A percentile compares a stretch with the other conserved stretches of the same genome.
Evolutionary conservation across 148 eudicot species (phyloP).

Genomic region (Hydrangea macrophylla): DNA sequence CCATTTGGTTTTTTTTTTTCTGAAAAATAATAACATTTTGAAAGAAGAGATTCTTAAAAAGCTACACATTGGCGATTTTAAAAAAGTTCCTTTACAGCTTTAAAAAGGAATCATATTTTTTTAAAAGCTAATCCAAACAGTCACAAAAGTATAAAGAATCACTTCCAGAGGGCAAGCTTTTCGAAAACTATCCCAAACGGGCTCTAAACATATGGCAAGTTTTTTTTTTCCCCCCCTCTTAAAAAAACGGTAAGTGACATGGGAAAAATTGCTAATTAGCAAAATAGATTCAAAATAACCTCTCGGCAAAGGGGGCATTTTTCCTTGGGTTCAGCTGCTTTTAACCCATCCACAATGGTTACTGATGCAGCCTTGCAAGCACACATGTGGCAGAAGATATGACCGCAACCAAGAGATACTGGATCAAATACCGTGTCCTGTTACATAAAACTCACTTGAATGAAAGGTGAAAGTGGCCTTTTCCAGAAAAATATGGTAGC

Average conservation of each 20-base stretch:
- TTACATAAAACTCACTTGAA: constrained; percentile 1
- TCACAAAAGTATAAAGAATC: too few relatives aligned
- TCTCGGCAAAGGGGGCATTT: constrained; percentile 89
- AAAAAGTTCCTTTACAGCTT: too few relatives aligned
- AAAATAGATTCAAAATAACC: constrained; percentile 29
- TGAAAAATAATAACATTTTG: too few relatives aligned
- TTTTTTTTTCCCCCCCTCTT: too few relatives aligned
- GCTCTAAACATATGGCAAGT: too few relatives aligned
- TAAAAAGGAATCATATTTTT: too few relatives aligned
- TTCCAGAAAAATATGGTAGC: background rate
- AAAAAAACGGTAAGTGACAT: background rate
- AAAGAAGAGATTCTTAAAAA: too few relatives aligned
- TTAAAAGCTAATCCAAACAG: too few relatives aligned
- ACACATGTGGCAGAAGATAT: constrained; percentile 82
- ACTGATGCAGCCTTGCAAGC: constrained; percentile 91
- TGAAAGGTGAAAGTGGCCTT: constrained; percentile 1
- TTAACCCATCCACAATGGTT: constrained; percentile 75
- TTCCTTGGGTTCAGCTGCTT: constrained; percentile 50
- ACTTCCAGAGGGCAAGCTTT: background rate
- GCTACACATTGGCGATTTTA: too few relatives aligned
- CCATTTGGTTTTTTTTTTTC: too few relatives aligned
- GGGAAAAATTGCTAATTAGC: background rate
- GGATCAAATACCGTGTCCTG: constrained; percentile 92
- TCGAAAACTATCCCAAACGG: too few relatives aligned
- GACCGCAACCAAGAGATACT: constrained; percentile 81